Percentiles rank a stretch among this genome's conserved stretches.
phyloP scores from a whole-genome alignment of 352 stramenopile species.

The Pythium sp. region DNA sequence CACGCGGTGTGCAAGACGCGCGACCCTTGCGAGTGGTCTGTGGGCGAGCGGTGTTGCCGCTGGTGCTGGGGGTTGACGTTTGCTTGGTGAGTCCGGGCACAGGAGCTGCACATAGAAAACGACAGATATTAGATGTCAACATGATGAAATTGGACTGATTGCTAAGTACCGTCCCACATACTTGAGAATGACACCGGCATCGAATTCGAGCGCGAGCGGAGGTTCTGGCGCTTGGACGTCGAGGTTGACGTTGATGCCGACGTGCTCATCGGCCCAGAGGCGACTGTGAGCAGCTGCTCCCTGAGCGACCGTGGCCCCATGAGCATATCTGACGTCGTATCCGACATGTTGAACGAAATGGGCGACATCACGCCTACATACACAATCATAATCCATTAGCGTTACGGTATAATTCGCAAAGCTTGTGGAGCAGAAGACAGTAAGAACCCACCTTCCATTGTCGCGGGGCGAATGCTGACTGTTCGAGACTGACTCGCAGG shows the following conservation, averaged over 20 bases:
- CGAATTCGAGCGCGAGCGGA: conserved; percentile 72
- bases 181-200: conserved; percentile 54
- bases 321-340: conserved; percentile 13
- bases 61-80: conserved; percentile 3
- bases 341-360: conserved; percentile 14
- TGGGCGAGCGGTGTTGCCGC: conserved; percentile 5
- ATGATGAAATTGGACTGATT: no score
- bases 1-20: conserved; percentile 32
- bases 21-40: conserved; percentile 33
- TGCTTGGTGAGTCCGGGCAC: conserved; percentile 6
- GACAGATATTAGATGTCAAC: conserved; percentile 1
- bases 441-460: conserved; percentile 19
- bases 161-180: conserved; percentile 4
- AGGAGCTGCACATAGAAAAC: neutral
- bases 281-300: conserved; percentile 10
- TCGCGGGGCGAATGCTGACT: conserved; percentile 62
- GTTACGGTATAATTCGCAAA: neutral
- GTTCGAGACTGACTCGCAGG: conserved; percentile 22
- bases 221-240: conserved; percentile 26
- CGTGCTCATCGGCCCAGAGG: neutral
- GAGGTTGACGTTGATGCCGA: neutral
- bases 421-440: neutral
- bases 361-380: conserved; percentile 13
- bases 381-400: no score
- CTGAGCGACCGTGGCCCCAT: conserved; percentile 13